These are phyloP conservation scores for Scedosporium apiospermum DNA, from an alignment of 2,329 filamentous ascomycete species.

Conservation along the genomic window DNA sequence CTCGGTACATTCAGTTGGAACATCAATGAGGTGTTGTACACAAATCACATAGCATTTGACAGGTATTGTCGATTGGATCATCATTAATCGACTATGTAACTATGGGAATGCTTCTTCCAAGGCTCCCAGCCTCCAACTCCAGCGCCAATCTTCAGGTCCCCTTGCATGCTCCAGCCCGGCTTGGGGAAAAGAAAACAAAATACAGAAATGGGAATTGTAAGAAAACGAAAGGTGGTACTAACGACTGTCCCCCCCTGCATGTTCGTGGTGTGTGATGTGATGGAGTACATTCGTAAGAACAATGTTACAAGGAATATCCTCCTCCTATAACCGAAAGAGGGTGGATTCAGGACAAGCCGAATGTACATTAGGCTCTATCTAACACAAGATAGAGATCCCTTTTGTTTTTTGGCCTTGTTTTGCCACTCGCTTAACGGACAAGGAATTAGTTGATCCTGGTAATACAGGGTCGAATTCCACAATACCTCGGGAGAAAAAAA, in stretches of 20 bases:
- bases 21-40: neutral
- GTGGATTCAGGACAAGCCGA: neutral
- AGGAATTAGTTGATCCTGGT: neutral
- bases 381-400: neutral
- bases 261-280: neutral
- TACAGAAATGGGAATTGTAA: slow-evolving; percentile 5
- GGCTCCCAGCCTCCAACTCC: neutral
- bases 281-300: neutral
- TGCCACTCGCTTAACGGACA: neutral
- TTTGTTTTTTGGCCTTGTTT: neutral
- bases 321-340: neutral
- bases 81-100: neutral
- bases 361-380: neutral
- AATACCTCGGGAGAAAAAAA: slow-evolving; percentile 12
- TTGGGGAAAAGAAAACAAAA: slow-evolving; percentile 2
- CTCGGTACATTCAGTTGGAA: too few species aligned
- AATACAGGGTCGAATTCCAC: neutral
- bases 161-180: neutral
- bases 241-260: neutral
- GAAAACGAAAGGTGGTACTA: neutral
- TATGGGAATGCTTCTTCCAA: neutral
- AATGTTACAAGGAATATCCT: neutral
- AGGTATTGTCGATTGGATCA: neutral
- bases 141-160: neutral
- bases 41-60: neutral